phyloP scores from a whole-genome alignment of 805 yeast genomes.

The Geotrichum ghanense region DNA sequence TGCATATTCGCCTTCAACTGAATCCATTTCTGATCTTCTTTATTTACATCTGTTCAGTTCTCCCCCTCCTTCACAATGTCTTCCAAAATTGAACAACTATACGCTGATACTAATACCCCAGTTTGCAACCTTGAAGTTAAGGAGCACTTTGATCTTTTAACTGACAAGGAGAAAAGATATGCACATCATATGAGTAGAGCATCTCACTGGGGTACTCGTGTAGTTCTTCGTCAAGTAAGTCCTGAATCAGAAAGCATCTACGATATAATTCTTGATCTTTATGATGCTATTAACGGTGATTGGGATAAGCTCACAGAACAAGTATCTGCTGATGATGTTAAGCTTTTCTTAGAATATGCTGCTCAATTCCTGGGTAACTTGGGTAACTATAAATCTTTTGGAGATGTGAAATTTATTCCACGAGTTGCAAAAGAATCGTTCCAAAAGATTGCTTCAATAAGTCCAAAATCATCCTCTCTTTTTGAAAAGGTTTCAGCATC shows the following conservation, averaged over 20 bases:
- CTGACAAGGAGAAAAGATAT: constrained; percentile 49
- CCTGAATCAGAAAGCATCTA: constrained; percentile 69
- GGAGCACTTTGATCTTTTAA: constrained; percentile 54
- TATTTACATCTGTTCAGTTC: too few species aligned
- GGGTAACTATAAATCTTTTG: constrained; percentile 76
- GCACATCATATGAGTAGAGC: constrained; percentile 81
- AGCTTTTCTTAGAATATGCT: constrained; percentile 45
- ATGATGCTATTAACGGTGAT: constrained; percentile 38
- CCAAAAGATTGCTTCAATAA: constrained; percentile 35
- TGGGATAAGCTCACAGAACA: constrained; percentile 41
- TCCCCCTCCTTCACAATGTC: too few species aligned
- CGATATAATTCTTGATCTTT: constrained; percentile 55
- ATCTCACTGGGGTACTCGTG: constrained; percentile 73
- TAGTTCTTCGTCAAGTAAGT: constrained; percentile 69
- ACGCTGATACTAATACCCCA: constrained; percentile 57
- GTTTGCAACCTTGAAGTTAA: constrained; percentile 59
- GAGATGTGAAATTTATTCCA: constrained; percentile 81
- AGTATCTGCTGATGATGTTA: constrained; percentile 29
- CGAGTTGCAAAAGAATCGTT: constrained; percentile 39
- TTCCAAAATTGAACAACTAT: background rate
- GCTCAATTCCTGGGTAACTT: constrained; percentile 54
- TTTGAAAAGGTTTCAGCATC: constrained; percentile 26
- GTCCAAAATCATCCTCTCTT: constrained; percentile 24
- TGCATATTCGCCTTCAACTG: too few species aligned
- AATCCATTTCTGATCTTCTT: too few species aligned